Percentiles rank a stretch among this genome's conserved stretches.
These are phyloP conservation scores for Cynanchum wilfordii DNA, from an alignment of 257 asterid genomes.

Conservation along the genomic window DNA sequence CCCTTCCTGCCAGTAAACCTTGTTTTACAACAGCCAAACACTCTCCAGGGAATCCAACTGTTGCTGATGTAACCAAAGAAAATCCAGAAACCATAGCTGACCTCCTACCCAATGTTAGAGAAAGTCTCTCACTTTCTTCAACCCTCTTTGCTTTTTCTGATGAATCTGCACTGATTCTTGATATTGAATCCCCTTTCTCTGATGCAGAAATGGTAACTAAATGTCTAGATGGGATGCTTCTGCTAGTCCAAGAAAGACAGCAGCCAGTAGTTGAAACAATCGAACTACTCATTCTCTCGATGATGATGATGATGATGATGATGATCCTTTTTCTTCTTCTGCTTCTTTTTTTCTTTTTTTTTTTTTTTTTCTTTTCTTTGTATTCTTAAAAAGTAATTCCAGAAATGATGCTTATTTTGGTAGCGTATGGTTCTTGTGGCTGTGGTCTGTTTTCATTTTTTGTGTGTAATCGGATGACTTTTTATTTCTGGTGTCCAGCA, in stretches of 20 bases:
- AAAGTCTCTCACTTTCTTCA: conserved; percentile 23
- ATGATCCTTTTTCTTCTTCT: too few relatives aligned
- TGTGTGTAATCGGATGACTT: background rate
- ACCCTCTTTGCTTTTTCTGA: conserved; percentile 13
- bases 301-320: too few relatives aligned
- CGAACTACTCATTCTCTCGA: conserved; percentile 50
- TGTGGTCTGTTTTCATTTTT: background rate
- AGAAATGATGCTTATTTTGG: background rate
- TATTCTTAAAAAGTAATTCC: background rate
- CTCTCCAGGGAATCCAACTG: conserved; percentile 46
- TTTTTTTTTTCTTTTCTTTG: too few relatives aligned
- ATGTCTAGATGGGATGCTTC: conserved; percentile 20
- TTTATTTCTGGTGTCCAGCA: too few relatives aligned
- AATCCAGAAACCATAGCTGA: conserved; percentile 46
- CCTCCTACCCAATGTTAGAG: conserved; percentile 41
- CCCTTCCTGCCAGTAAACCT: conserved; percentile 88
- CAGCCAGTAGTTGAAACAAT: conserved; percentile 35
- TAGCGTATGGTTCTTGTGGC: background rate
- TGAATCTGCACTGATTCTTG: conserved; percentile 28
- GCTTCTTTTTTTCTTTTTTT: background rate
- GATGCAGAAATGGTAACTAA: conserved; percentile 22
- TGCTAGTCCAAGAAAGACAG: conserved; percentile 43
- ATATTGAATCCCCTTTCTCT: conserved; percentile 34
- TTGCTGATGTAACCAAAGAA: conserved; percentile 56
- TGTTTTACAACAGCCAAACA: conserved; percentile 76